phyloP scores from a whole-genome alignment of 1,139 yeast genomes.

The Candida pseudoviswanathii region DNA sequence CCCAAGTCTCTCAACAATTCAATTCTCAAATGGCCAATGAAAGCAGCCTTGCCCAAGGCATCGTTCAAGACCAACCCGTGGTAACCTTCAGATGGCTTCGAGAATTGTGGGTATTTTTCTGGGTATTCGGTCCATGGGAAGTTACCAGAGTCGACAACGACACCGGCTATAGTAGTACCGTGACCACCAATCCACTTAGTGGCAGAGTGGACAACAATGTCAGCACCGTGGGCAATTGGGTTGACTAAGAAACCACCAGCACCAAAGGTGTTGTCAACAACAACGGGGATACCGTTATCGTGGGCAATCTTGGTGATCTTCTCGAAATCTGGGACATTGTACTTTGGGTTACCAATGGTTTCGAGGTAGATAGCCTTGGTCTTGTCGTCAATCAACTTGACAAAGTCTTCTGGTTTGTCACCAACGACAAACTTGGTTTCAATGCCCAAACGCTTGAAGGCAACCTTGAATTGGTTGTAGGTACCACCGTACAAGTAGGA shows the following conservation, averaged over 20 bases:
- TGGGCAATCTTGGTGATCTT: conserved; percentile 77
- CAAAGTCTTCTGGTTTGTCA: conserved; percentile 71
- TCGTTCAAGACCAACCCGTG: conserved; percentile 86
- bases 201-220: conserved; percentile 84
- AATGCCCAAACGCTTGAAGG: conserved; percentile 85
- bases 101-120: conserved; percentile 86
- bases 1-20: conserved; percentile 93
- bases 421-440: conserved; percentile 83
- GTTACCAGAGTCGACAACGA: conserved; percentile 83
- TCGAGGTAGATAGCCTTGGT: conserved; percentile 92
- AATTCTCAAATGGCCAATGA: conserved; percentile 76
- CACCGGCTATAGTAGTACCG: conserved; percentile 95
- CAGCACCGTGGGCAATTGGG: conserved; percentile 90
- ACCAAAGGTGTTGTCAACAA: conserved; percentile 96
- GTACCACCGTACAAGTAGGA: conserved; percentile 96
- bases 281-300: conserved; percentile 85
- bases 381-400: conserved; percentile 70
- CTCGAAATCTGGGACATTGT: conserved; percentile 90
- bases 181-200: conserved; percentile 99
- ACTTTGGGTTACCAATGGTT: conserved; percentile 92
- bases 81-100: conserved; percentile 88
- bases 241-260: conserved; percentile 90
- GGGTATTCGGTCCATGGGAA: conserved; percentile 91
- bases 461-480: conserved; percentile 90
- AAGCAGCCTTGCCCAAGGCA: conserved; percentile 79